Evolutionary conservation across 805 yeast genomes (phyloP), one percentile per base, ranked within the genome.

Genomic region (Metschnikowia kunwiensis): DNA sequence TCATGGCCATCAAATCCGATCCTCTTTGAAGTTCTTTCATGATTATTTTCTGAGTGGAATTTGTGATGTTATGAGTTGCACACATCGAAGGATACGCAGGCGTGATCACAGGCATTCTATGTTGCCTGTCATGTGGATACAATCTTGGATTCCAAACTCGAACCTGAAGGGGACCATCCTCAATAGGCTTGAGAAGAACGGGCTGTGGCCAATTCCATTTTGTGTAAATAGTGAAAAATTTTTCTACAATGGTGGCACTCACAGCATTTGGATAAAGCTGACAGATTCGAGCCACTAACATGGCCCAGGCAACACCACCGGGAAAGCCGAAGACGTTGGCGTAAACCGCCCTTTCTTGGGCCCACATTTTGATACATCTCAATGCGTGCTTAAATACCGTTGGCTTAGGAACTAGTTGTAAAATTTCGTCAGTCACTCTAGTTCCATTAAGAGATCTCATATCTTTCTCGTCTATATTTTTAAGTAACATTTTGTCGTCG

Each of bases 261-360:
- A 88, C 94, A 0, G 97, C 95, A 61, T 91, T 91, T 7, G 98
- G 98, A 57, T 91, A 93, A 33, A 93, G 65, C 59, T 93, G 98
- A 61, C 98, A 93, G 19, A 93, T 87, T 51, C 98, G 74, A 1
- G 97, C 98, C n/a, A 89, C 97, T 26, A 93, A 61, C 97, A 93
- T 93, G 1, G 98, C 98, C 98, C 98, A 93, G 1, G 98, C 98
- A 32, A 93, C 98, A 61, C 98, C 98, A 54, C 98, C 98, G 1
- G 97, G 98, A 62, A 91, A 93, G 0, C 98, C 98, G 73, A 83
- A 86, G 29, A 93, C 83, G 55, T 93, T 93, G 5, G 86, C 97
- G 62, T 93, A 93, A 11, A 93, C 77, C 0, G 96, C 97, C 33
- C 97, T 74, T 53, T 88, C 78, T 56, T 88, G 91, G 0, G 98